These are phyloP conservation scores for Hsuehochloa calcarea DNA, from an alignment of 176 grass and related monocot genomes.

Conservation along the genomic window DNA sequence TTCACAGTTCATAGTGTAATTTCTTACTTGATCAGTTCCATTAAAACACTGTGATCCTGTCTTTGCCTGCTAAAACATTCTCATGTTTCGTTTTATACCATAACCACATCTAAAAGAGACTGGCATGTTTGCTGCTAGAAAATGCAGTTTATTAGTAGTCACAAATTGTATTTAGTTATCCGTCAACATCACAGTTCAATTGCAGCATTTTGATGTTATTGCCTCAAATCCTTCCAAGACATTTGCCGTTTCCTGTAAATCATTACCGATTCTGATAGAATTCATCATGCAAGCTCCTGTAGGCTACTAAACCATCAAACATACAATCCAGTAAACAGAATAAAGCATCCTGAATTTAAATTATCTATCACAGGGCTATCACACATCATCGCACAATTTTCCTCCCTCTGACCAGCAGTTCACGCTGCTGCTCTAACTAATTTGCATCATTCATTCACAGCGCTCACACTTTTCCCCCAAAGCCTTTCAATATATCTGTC, in stretches of 20 bases:
- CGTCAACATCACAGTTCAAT: neutral
- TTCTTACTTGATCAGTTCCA: neutral
- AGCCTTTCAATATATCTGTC: neutral
- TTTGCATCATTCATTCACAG: neutral
- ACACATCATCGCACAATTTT: neutral
- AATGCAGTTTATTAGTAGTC: neutral
- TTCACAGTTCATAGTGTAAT: neutral
- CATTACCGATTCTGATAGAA: neutral
- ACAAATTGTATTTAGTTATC: neutral
- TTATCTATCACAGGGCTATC: neutral
- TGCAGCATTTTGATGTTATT: neutral
- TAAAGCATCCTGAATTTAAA: neutral
- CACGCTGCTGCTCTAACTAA: neutral
- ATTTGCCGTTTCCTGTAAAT: neutral
- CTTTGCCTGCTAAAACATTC: neutral
- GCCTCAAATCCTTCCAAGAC: neutral
- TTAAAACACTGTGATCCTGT: neutral
- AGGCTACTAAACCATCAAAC: neutral
- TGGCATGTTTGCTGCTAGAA: neutral
- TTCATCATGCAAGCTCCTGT: neutral
- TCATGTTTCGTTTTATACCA: neutral
- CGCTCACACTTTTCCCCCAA: neutral
- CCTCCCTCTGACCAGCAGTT: neutral
- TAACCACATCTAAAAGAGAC: neutral
- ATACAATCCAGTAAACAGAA: constrained; percentile 3